Percentiles rank a stretch among this genome's conserved stretches.
These are phyloP conservation scores for Fallopia convolvulus DNA, from an alignment of 148 eudicot species.

Conservation along the genomic window DNA sequence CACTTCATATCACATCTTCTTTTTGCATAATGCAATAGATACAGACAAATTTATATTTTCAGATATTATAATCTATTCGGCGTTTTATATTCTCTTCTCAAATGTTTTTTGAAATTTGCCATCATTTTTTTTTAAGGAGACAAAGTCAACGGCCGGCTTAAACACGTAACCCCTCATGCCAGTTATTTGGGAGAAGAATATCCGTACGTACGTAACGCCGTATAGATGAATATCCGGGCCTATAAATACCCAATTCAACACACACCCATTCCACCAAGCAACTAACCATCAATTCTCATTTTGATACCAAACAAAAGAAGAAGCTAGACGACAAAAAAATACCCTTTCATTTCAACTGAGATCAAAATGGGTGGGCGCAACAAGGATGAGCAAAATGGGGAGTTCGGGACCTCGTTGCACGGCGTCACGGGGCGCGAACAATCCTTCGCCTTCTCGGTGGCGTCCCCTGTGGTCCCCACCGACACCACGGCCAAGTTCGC, in stretches of 20 bases:
- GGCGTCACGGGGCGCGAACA: constrained; percentile 37
- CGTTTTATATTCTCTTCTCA: no score
- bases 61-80: no score
- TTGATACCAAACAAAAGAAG: no score
- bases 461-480: constrained; percentile 15
- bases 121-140: neutral
- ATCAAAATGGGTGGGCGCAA: neutral
- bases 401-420: constrained; percentile 38
- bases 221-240: neutral
- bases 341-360: neutral
- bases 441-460: constrained; percentile 21
- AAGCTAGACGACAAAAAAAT: no score
- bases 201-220: no score
- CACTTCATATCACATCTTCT: no score
- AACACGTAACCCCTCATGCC: neutral
- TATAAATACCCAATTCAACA: neutral
- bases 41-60: no score
- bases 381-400: neutral
- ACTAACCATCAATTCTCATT: neutral
- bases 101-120: no score
- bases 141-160: neutral
- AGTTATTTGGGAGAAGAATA: no score
- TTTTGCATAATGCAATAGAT: no score
- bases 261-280: neutral
- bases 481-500: constrained; percentile 25